Conservation (phyloP, 2,329 filamentous ascomycete genomes). For the Ophiostoma sp. region DNA sequence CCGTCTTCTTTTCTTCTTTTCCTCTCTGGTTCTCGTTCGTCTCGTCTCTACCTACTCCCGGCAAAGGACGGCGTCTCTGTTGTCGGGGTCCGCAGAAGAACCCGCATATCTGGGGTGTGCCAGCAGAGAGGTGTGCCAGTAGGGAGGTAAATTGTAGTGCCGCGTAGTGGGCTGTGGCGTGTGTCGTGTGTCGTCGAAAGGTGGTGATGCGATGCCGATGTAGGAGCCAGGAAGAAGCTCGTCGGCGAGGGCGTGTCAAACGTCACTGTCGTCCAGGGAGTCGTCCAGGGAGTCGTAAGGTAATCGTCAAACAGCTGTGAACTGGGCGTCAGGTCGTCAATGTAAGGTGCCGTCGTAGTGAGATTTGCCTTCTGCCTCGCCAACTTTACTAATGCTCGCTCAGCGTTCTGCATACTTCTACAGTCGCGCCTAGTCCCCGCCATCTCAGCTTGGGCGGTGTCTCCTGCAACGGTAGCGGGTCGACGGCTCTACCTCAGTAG, state of each 20-base stretch:
- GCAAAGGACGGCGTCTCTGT: slow-evolving; percentile 30
- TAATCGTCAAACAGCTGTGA: neutral
- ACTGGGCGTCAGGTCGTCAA: too few relatives aligned
- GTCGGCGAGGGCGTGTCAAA: neutral
- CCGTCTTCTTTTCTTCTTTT: neutral
- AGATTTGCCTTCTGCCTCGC: neutral
- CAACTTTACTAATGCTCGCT: neutral
- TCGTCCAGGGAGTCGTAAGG: neutral
- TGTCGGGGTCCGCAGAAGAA: slow-evolving; percentile 29
- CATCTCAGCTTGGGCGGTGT: slow-evolving; percentile 1
- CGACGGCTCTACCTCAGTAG: neutral
- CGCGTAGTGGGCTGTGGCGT: neutral
- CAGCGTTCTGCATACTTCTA: neutral
- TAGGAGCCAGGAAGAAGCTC: neutral
- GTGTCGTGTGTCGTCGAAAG: neutral
- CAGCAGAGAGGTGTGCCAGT: neutral
- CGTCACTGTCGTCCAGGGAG: neutral
- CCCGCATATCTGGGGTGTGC: slow-evolving; percentile 28
- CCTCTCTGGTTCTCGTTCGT: neutral
- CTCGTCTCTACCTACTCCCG: slow-evolving; percentile 25
- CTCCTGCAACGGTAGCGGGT: neutral
- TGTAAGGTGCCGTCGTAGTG: neutral
- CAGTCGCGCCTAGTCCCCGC: slow-evolving; percentile 7
- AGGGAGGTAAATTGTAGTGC: neutral
- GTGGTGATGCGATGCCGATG: slow-evolving; percentile 6